Conservation (phyloP, 805 yeast genomes). For the Starmerella bombicola region DNA sequence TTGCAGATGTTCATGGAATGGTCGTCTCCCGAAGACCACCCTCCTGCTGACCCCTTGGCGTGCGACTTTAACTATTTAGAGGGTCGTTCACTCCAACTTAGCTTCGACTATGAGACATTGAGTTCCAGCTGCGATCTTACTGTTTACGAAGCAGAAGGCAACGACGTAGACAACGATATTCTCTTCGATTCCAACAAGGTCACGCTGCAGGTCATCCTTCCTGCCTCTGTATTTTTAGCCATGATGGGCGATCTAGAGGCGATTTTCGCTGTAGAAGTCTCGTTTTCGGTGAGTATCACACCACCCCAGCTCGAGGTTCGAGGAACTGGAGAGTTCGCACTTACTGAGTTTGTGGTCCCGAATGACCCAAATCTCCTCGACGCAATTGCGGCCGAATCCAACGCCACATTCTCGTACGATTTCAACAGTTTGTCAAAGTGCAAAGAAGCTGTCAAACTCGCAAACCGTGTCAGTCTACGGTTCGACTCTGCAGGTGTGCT, state of each 20-base stretch:
- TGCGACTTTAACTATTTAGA: conserved; percentile 44
- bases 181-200: conserved; percentile 36
- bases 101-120: conserved; percentile 25
- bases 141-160: conserved; percentile 30
- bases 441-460: conserved; percentile 37
- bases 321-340: conserved; percentile 63
- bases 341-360: conserved; percentile 55
- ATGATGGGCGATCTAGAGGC: conserved; percentile 47
- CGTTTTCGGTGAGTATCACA: conserved; percentile 5
- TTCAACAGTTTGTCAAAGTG: conserved; percentile 39
- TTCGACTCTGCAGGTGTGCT: conserved; percentile 42
- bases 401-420: conserved; percentile 32
- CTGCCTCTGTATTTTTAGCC: conserved; percentile 42
- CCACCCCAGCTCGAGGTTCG: conserved; percentile 41
- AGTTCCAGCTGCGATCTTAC: conserved; percentile 46
- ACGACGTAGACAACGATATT: conserved; percentile 25
- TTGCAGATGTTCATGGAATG: conserved; percentile 28
- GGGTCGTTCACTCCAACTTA: conserved; percentile 30
- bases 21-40: conserved; percentile 29
- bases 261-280: conserved; percentile 27
- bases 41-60: neutral
- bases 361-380: conserved; percentile 50
- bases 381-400: conserved; percentile 35
- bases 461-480: conserved; percentile 43
- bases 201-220: conserved; percentile 40